Conservation (phyloP, 495 filamentous ascomycete genomes). For the Oleoguttula mirabilis region DNA sequence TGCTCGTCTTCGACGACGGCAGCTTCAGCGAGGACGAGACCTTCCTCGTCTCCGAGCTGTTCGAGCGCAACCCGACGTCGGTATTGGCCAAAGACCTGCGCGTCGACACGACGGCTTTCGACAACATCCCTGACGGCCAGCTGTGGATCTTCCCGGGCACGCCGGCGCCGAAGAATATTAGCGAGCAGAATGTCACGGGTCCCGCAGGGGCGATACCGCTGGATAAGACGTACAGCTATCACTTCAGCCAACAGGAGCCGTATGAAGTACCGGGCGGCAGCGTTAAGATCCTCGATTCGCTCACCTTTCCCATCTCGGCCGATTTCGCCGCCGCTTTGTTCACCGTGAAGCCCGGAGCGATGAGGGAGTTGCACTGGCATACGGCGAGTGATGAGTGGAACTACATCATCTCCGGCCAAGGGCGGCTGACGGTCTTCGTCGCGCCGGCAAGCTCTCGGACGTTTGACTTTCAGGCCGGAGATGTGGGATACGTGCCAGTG, state of each 20-base stretch:
- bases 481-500: conserved; percentile 48
- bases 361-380: conserved; percentile 52
- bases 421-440: conserved; percentile 41
- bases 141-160: conserved; percentile 62
- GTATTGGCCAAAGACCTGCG: conserved; percentile 55
- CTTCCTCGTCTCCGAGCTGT: conserved; percentile 54
- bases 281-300: conserved; percentile 55
- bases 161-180: conserved; percentile 46
- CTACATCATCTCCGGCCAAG: conserved; percentile 41
- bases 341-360: conserved; percentile 44
- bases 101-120: conserved; percentile 40
- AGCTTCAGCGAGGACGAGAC: conserved; percentile 56
- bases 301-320: conserved; percentile 47
- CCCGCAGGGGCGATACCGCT: conserved; percentile 42
- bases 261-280: conserved; percentile 48
- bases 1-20: conserved; percentile 59
- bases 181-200: conserved; percentile 36
- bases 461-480: conserved; percentile 39
- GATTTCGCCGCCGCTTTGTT: conserved; percentile 54
- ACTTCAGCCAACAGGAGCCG: conserved; percentile 51
- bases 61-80: conserved; percentile 47
- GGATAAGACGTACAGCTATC: conserved; percentile 49
- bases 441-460: conserved; percentile 32
- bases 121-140: conserved; percentile 45
- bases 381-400: conserved; percentile 47